phyloP scores from a whole-genome alignment of 352 stramenopile genomes.

The Pythium sp. region DNA sequence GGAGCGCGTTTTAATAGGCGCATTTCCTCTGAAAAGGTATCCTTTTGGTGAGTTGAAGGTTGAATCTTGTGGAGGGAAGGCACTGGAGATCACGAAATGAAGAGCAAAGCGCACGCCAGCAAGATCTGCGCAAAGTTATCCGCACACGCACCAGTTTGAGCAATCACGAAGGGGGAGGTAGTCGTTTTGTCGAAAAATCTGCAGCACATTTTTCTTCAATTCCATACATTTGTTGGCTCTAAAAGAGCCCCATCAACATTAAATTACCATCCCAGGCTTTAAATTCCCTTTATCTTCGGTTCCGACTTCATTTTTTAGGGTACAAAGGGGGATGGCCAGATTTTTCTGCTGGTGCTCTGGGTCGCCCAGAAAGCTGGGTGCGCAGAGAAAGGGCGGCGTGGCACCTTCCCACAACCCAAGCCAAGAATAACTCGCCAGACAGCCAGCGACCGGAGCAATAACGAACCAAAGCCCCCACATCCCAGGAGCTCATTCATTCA shows the following conservation, averaged over 20 bases:
- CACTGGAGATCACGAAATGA: neutral
- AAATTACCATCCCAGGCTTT: neutral
- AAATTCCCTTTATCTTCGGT: neutral
- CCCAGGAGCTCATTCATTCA: neutral
- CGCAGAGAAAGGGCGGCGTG: neutral
- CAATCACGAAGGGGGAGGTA: neutral
- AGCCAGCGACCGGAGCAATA: neutral
- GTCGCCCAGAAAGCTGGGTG: neutral
- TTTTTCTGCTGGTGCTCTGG: constrained; percentile 6
- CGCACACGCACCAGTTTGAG: neutral
- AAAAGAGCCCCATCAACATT: neutral
- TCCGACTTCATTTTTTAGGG: constrained; percentile 2
- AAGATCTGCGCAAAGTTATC: constrained; percentile 1
- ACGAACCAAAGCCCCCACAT: neutral
- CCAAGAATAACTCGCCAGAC: neutral
- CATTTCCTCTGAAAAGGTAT: neutral
- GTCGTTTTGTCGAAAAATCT: neutral
- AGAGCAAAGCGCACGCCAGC: neutral
- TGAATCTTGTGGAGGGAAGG: neutral
- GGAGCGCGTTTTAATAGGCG: neutral
- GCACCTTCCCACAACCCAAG: neutral
- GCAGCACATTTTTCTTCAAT: neutral
- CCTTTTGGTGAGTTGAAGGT: neutral
- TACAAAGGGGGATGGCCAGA: neutral
- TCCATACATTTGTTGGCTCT: neutral